Evolutionary conservation across 2,329 filamentous ascomycete species (phyloP).

Genomic region (Botryosphaeria dothidea): DNA sequence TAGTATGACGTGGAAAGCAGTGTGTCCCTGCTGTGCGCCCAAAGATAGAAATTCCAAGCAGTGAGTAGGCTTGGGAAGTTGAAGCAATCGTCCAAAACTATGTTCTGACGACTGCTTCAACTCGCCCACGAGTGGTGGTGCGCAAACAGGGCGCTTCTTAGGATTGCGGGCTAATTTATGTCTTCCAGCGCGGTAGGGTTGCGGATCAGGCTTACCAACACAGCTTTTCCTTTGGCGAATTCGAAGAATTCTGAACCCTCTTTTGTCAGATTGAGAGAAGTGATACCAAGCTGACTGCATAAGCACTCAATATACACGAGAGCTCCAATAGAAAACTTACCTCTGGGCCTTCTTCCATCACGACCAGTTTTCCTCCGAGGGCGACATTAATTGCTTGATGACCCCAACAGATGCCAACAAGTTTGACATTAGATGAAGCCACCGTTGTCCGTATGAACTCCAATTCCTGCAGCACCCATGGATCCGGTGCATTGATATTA

Average conservation of each 20-base stretch:
- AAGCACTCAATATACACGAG: background rate
- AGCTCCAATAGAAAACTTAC: background rate
- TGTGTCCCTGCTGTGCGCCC: no score
- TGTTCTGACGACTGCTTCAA: no score
- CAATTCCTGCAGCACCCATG: background rate
- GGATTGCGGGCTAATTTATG: no score
- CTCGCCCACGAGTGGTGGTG: no score
- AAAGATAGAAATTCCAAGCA: no score
- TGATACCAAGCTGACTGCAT: slow-evolving; percentile 10
- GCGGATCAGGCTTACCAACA: background rate
- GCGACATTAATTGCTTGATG: background rate
- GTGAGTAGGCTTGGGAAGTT: no score
- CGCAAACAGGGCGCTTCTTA: no score
- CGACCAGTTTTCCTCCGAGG: background rate
- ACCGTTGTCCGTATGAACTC: background rate
- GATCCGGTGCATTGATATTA: background rate
- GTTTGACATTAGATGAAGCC: background rate
- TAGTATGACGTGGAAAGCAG: background rate
- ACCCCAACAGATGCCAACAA: background rate
- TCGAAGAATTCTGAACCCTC: slow-evolving; percentile 7
- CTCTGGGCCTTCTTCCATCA: background rate
- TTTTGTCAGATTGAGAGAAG: background rate
- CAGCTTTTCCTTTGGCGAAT: background rate
- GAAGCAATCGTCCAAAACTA: no score
- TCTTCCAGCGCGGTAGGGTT: no score